phyloP scores from a whole-genome alignment of 768 basidiomycete genomes.

The Russula dissimulans region DNA sequence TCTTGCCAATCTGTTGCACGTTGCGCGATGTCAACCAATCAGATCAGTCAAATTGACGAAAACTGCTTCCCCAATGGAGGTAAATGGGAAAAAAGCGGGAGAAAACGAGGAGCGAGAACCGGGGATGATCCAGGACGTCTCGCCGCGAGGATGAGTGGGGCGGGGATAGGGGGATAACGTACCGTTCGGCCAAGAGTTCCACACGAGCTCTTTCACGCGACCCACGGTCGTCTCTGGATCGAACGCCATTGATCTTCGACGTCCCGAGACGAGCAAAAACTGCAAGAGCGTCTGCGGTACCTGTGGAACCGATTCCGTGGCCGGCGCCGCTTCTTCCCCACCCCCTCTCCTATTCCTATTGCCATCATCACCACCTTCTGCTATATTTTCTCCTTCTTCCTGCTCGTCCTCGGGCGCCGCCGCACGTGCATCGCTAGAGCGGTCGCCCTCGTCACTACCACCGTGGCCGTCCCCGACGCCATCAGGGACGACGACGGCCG shows the following conservation, averaged over 20 bases:
- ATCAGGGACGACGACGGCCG: not conserved
- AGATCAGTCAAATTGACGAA: conserved; percentile 5
- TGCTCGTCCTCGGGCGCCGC: not conserved
- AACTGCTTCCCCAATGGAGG: not conserved
- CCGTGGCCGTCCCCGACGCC: not conserved
- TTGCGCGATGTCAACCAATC: not conserved
- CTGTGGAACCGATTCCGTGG: conserved; percentile 36
- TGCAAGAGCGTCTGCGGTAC: conserved; percentile 57
- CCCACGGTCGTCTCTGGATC: conserved; percentile 68
- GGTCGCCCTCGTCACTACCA: not conserved
- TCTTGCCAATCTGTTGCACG: conserved; percentile 57
- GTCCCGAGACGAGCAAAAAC: conserved; percentile 64
- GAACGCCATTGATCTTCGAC: conserved; percentile 61
- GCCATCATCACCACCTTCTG: no score
- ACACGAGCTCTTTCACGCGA: conserved; percentile 73
- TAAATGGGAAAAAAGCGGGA: not conserved
- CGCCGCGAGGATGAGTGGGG: not conserved
- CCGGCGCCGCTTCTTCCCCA: no score
- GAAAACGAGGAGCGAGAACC: no score
- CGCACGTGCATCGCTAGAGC: not conserved
- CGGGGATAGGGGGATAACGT: conserved; percentile 21
- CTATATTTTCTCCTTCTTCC: not conserved
- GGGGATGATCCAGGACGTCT: no score
- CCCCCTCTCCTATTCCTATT: no score
- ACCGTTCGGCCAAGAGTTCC: conserved; percentile 78